Conservation (phyloP, 805 yeast genomes). For the Kazachstania africana region DNA sequence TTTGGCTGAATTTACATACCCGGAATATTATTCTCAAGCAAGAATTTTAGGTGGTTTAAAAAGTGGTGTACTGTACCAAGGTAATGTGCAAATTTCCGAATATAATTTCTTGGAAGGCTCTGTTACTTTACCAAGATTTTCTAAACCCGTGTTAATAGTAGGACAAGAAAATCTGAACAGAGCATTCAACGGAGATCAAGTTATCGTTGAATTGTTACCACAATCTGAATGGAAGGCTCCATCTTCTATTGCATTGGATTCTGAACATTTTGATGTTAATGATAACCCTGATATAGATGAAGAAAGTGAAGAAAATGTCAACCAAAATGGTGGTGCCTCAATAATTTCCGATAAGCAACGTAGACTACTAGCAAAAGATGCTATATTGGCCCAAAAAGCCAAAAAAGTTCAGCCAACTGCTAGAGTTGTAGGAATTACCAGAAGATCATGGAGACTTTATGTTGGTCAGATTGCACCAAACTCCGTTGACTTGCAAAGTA, state of each 20-base stretch:
- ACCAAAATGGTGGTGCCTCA: slow-evolving; percentile 30
- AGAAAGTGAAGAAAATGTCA: slow-evolving; percentile 28
- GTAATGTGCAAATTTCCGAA: slow-evolving; percentile 65
- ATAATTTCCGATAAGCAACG: slow-evolving; percentile 32
- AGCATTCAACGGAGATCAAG: slow-evolving; percentile 85
- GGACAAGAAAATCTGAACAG: slow-evolving; percentile 84
- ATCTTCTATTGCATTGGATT: slow-evolving; percentile 67
- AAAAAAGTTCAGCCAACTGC: slow-evolving; percentile 80
- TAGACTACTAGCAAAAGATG: slow-evolving; percentile 63
- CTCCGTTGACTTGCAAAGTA: slow-evolving; percentile 47
- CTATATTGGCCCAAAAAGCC: slow-evolving; percentile 44
- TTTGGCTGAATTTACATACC: slow-evolving; percentile 47
- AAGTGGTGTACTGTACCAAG: slow-evolving; percentile 80
- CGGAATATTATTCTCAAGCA: slow-evolving; percentile 69
- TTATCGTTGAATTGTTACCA: slow-evolving; percentile 82
- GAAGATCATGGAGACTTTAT: slow-evolving; percentile 91
- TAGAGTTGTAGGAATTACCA: slow-evolving; percentile 71
- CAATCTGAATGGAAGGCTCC: slow-evolving; percentile 81
- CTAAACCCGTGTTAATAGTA: slow-evolving; percentile 67
- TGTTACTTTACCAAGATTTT: slow-evolving; percentile 56
- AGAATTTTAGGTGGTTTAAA: slow-evolving; percentile 84
- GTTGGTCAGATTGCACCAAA: slow-evolving; percentile 86
- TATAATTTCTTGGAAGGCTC: slow-evolving; percentile 86
- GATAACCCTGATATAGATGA: slow-evolving; percentile 46
- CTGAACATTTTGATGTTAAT: slow-evolving; percentile 46